Evolutionary conservation across 1,284 basidiomycete species (phyloP), one percentile per base, ranked within the genome.

Genomic region (Sphagnurus paluster): DNA sequence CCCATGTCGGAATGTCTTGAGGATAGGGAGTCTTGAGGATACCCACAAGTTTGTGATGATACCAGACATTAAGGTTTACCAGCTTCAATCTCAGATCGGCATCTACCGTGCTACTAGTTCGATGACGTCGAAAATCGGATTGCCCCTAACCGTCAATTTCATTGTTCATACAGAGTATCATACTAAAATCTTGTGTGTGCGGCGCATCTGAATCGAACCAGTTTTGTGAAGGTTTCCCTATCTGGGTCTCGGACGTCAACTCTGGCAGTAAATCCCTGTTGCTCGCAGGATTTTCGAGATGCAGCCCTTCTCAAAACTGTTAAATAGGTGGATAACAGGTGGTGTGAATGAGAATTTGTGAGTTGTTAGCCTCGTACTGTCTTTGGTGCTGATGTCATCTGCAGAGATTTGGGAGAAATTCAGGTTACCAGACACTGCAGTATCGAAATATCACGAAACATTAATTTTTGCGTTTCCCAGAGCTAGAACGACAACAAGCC

Each of bases 251-350:
- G 17, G 39, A 51, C 47, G 45, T 24, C 21, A 21, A 9, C 14
- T 39, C 28, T 21, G 40, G n/a, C 7, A 10, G 30, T 39, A 24
- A 29, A 54, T 57, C 8, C 34, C 40, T 28, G 26, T 39, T 5
- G 25, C 36, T 39, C 33, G 35, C 66, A 95, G 91, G 87, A 88
- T 16, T 98, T 98, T 85, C 24, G 94, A 99, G 75, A 98, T 99
- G 96, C 89, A 95, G 64, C 86, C 88, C 52, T 99, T 99, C 79
- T 98, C 98, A 81, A 87, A 87, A 66, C 90, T 99, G 62, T 98
- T 98, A 77, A 98, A 91, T 66, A 90, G 96, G 57, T 99, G 95
- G 74, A 85, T 98, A 57, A 76, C 87, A 32, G 93, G 98, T 45
- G 93, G 98, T 45, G 89, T 94, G 75, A 89, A 84, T 61, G 82